Base-by-base conservation (phyloP, 345 rosid genomes). In the Boechera divaricarpa region DNA sequence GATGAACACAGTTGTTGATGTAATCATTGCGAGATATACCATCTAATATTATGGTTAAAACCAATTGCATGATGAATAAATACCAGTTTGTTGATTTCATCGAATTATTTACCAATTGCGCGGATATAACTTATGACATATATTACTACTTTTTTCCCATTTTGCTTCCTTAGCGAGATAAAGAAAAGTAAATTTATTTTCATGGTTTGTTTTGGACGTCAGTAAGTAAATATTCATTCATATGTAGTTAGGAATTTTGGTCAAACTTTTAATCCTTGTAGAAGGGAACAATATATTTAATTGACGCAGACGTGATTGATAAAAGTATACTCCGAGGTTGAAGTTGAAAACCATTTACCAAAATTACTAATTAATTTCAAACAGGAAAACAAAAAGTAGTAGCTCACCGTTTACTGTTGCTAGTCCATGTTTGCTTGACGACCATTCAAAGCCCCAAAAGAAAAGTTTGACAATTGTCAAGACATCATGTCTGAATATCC, bases 391-490 rank as follows among this genome's bases (percentile, higher is more conserved):
- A 10, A 63, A 70, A 70, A 21, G 24, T 21, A 21, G 60, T 63
- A 77, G 70, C 71, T 45, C 80, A 70, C 76, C 76, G n/a, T 70
- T 36, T 8, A 0, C 71, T 77, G 48, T 70, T 70, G 71, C 35
- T 77, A 77, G 80, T 77, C 80, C 71, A 70, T 63, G 60, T 4
- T 63, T 35, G 66, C 5, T 63, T 76, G 80, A 76, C 75, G 80
- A 76, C 75, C 75, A 69, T 76, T 76, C 56, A 76, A 76, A 69
- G 63, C 18, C 47, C 49, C 42, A 56, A 21, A 56, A 66, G 5
- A 10, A 51, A 51, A 49, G 16, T 2, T 28, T 28, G 42, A 38
- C 3, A 9, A 38, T 58, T 18, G 59, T 59, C 31, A 67, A 12
- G 39, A 59, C 47, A 10, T 32, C 21, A 10, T 60, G 4, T 69